Evolutionary conservation across 2,329 filamentous ascomycete species (phyloP).

Genomic region (Claviceps monticola): DNA sequence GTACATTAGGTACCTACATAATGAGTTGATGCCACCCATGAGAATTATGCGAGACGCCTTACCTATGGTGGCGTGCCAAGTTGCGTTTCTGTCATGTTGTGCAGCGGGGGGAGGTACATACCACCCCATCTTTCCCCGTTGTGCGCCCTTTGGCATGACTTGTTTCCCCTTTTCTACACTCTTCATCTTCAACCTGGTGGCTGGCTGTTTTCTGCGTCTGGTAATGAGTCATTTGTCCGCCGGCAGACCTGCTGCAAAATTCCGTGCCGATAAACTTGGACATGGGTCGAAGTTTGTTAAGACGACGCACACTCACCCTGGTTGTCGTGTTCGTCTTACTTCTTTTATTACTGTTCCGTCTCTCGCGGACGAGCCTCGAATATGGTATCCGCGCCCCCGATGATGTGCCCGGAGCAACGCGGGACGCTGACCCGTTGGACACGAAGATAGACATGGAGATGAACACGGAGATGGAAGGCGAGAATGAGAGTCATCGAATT

Average conservation of each 20-base stretch:
- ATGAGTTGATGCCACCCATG: too few species aligned
- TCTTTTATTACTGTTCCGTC: neutral
- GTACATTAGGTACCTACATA: too few species aligned
- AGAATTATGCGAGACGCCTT: too few species aligned
- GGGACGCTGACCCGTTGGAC: neutral
- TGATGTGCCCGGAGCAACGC: neutral
- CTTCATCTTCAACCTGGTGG: neutral
- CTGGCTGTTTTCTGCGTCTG: too few species aligned
- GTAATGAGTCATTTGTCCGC: neutral
- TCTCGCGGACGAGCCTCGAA: neutral
- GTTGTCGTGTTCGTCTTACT: neutral
- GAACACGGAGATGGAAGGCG: neutral
- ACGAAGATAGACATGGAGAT: too few species aligned
- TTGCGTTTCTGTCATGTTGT: too few species aligned
- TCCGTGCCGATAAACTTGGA: neutral
- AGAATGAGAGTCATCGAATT: neutral
- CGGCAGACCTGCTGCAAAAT: neutral
- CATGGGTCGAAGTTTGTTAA: neutral
- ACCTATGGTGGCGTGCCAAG: too few species aligned
- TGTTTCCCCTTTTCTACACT: neutral
- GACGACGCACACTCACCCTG: neutral
- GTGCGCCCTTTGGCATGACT: neutral
- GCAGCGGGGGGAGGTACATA: too few species aligned
- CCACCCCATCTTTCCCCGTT: too few species aligned
- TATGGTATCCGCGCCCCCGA: neutral